A percentile compares a stretch with the other conserved stretches of the same genome.
These are phyloP conservation scores for Geosmithia flava DNA, from an alignment of 2,329 filamentous ascomycete genomes.

Conservation along the genomic window DNA sequence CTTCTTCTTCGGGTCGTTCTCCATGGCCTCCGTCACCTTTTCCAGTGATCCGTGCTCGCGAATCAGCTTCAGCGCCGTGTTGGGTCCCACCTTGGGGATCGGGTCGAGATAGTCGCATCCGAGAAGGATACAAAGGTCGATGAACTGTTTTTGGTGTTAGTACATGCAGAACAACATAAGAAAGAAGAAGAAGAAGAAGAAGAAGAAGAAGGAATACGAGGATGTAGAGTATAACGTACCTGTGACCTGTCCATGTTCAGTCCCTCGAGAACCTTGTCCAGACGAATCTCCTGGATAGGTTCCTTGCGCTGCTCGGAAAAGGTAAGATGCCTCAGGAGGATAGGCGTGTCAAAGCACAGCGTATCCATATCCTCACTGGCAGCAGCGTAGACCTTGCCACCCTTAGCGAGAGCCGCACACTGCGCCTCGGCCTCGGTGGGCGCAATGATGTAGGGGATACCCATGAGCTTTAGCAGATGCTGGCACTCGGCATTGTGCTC, in stretches of 20 bases:
- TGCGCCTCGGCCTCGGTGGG: conserved; percentile 97
- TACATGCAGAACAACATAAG: neutral
- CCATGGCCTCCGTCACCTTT: conserved; percentile 69
- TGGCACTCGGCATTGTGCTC: conserved; percentile 97
- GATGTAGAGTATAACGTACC: too few species aligned
- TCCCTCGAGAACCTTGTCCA: conserved; percentile 78
- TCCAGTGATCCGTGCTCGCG: conserved; percentile 84
- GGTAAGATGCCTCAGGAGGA: conserved; percentile 83
- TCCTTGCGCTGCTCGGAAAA: conserved; percentile 97
- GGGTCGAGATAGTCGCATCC: conserved; percentile 97
- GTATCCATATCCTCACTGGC: conserved; percentile 99
- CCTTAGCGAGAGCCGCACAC: conserved; percentile 78
- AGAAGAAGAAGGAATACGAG: too few species aligned
- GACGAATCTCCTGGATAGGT: conserved; percentile 87
- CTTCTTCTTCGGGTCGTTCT: conserved; percentile 66
- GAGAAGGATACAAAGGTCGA: conserved; percentile 93
- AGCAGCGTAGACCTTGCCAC: conserved; percentile 91
- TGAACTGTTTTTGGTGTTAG: conserved; percentile 49
- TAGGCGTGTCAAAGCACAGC: conserved; percentile 84
- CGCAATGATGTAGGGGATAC: conserved; percentile 86
- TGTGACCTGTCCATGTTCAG: conserved; percentile 78
- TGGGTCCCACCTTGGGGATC: conserved; percentile 85
- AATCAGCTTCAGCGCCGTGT: conserved; percentile 85
- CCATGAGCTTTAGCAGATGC: conserved; percentile 84
- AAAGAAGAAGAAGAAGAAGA: too few species aligned